A percentile compares a stretch with the other conserved stretches of the same genome.
Conservation (phyloP, 2,329 filamentous ascomycete species). For the Phaeophleospora eucalypticola region DNA sequence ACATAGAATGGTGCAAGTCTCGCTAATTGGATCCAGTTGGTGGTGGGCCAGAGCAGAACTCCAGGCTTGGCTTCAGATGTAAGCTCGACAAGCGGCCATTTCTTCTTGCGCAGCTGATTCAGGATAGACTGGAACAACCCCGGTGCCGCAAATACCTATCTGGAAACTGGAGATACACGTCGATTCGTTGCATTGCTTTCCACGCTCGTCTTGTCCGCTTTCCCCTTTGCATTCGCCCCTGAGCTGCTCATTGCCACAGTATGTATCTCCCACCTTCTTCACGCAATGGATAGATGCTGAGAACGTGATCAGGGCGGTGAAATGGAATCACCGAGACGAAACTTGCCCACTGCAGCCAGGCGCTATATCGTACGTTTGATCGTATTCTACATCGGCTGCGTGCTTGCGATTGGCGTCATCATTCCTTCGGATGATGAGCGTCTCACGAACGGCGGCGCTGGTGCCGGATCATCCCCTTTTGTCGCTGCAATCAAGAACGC, state of each 20-base stretch:
- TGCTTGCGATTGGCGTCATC: constrained; percentile 59
- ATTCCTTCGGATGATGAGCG: constrained; percentile 51
- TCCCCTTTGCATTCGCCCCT: constrained; percentile 54
- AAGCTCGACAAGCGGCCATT: background rate
- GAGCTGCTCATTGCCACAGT: constrained; percentile 50
- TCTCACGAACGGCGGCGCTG: constrained; percentile 40
- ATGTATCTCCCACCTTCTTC: constrained; percentile 29
- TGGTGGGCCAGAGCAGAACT: constrained; percentile 50
- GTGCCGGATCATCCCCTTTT: constrained; percentile 18
- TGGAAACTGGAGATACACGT: constrained; percentile 20
- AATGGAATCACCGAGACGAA: constrained; percentile 55
- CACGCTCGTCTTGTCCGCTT: constrained; percentile 49
- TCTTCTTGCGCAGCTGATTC: background rate
- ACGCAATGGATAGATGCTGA: background rate
- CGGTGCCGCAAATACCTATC: constrained; percentile 5
- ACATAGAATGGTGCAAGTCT: background rate
- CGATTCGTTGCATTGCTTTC: constrained; percentile 52
- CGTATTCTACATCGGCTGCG: constrained; percentile 57
- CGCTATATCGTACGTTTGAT: constrained; percentile 60
- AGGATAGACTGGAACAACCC: constrained; percentile 40
- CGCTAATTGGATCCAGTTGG: constrained; percentile 32
- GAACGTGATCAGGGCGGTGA: constrained; percentile 44
- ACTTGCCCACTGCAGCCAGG: constrained; percentile 57
- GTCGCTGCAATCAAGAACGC: constrained; percentile 45
- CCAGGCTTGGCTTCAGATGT: constrained; percentile 49